Conservation (phyloP, 2,329 filamentous ascomycete species). For the Huntiella omanensis region DNA sequence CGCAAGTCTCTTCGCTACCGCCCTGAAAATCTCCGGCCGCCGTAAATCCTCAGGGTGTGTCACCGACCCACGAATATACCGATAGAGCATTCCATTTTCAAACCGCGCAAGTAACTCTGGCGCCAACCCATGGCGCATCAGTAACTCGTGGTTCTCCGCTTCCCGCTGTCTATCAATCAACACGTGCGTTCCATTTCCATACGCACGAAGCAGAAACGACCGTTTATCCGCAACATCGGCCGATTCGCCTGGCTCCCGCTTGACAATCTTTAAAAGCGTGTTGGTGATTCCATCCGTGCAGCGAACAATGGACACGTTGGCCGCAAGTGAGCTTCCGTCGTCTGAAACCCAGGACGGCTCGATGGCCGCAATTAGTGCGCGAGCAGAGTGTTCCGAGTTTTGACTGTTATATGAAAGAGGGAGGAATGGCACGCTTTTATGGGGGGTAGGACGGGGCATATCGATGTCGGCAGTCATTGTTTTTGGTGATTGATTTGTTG, state of each 20-base stretch:
- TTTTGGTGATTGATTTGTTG: background rate
- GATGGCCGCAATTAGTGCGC: conserved; percentile 59
- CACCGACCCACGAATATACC: conserved; percentile 65
- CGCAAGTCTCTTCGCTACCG: conserved; percentile 66
- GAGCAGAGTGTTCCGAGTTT: conserved; percentile 61
- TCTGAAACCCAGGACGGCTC: conserved; percentile 65
- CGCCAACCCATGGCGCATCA: conserved; percentile 67
- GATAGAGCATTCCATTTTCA: conserved; percentile 88
- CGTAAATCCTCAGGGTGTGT: conserved; percentile 68
- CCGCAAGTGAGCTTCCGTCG: conserved; percentile 19
- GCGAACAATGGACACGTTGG: conserved; percentile 54
- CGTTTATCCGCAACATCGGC: conserved; percentile 62
- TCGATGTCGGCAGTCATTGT: conserved; percentile 9
- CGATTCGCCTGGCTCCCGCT: conserved; percentile 47
- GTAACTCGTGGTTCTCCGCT: conserved; percentile 62
- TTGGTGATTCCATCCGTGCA: conserved; percentile 99
- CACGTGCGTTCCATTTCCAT: conserved; percentile 83
- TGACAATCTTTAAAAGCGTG: conserved; percentile 65
- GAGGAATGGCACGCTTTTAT: conserved; percentile 39
- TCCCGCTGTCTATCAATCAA: conserved; percentile 88
- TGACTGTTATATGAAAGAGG: conserved; percentile 59
- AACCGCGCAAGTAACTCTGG: conserved; percentile 80
- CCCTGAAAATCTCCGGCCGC: conserved; percentile 55
- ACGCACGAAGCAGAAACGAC: conserved; percentile 76
- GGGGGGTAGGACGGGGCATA: background rate